Conservation (phyloP, 148 eudicot genomes). For the Vaccinium vitisidaea region DNA sequence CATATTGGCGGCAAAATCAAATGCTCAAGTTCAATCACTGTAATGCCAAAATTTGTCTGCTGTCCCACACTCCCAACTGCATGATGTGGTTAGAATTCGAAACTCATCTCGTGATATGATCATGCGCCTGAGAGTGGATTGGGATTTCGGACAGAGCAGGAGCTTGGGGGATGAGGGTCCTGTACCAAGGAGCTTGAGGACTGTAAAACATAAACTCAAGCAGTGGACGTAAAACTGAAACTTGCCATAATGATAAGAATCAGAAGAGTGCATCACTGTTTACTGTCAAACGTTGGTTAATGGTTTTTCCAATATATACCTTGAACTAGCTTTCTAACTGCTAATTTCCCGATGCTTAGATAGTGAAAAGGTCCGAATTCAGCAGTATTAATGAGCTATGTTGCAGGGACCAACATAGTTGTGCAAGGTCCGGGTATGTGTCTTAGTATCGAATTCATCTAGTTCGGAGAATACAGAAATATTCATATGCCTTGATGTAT, state of each 20-base stretch:
- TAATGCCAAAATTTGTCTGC: background rate
- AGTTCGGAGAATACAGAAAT: background rate
- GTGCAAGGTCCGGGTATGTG: background rate
- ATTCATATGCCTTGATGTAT: background rate
- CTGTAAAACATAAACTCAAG: background rate
- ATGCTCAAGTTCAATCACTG: background rate
- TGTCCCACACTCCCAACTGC: background rate
- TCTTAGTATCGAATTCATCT: background rate
- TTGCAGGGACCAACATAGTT: background rate
- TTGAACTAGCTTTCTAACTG: background rate
- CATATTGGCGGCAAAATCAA: background rate
- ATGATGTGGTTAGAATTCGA: background rate
- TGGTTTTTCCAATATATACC: background rate
- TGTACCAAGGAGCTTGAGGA: background rate
- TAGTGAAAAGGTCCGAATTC: background rate
- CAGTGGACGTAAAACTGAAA: background rate
- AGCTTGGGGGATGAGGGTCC: background rate
- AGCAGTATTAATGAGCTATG: background rate
- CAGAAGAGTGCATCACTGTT: background rate
- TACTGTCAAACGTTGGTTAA: background rate
- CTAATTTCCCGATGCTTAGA: background rate
- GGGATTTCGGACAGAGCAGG: background rate
- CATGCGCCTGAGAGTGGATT: background rate
- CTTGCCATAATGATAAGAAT: background rate
- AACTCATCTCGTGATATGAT: background rate